Evolutionary conservation across 345 rosid species (phyloP).

Genomic region (Linum usitatissimum): DNA sequence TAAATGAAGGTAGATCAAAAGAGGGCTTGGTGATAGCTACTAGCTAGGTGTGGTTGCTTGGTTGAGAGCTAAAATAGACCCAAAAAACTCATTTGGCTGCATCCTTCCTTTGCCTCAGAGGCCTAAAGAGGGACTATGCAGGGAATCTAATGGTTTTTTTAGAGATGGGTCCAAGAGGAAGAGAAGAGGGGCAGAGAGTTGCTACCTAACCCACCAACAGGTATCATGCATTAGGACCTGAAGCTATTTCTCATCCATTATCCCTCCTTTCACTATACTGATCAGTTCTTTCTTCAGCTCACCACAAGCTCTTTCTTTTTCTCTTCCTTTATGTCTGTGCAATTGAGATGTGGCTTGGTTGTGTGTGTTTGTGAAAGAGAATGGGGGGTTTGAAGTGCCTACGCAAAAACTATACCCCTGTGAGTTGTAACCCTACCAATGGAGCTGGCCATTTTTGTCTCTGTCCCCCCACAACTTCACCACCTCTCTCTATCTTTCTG

Average conservation of each 20-base stretch:
- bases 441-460: background rate
- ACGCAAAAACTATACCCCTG: background rate
- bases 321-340: background rate
- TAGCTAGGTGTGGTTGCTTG: background rate
- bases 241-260: background rate
- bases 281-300: background rate
- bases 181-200: background rate
- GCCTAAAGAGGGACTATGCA: background rate
- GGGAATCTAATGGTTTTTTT: background rate
- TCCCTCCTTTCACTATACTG: background rate
- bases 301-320: background rate
- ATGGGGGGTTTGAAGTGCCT: background rate
- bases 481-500: background rate
- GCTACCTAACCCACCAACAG: slow-evolving; percentile 10
- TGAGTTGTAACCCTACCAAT: no score
- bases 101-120: background rate
- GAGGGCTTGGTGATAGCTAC: background rate
- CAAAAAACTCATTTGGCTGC: background rate
- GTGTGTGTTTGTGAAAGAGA: background rate
- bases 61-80: background rate
- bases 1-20: background rate
- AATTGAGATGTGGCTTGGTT: background rate
- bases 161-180: background rate
- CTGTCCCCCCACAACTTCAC: background rate
- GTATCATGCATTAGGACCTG: slow-evolving; percentile 1